A percentile compares a stretch with the other conserved stretches of the same genome.
phyloP scores from a whole-genome alignment of 2,329 filamentous ascomycete genomes.

The Hypocrella siamensis region DNA sequence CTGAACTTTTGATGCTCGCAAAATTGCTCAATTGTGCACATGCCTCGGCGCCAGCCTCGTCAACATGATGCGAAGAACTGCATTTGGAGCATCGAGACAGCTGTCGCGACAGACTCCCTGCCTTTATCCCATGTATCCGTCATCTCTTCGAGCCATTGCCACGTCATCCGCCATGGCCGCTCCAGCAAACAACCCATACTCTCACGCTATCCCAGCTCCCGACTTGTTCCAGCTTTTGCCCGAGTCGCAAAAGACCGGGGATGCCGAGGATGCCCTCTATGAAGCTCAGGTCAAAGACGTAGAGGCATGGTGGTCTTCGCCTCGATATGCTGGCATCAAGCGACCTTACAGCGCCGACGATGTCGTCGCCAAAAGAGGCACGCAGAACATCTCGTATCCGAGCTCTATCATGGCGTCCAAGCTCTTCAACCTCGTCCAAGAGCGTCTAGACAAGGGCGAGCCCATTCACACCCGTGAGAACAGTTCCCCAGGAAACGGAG shows the following conservation, averaged over 20 bases:
- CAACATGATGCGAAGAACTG: too few species aligned
- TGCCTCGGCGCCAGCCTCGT: too few species aligned
- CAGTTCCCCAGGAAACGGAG: background rate
- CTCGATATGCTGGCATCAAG: constrained; percentile 78
- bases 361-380: constrained; percentile 84
- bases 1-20: too few species aligned
- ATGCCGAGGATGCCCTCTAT: constrained; percentile 72
- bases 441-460: constrained; percentile 61
- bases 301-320: constrained; percentile 76
- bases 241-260: constrained; percentile 60
- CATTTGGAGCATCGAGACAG: too few species aligned
- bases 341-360: constrained; percentile 81
- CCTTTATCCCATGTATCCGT: too few species aligned
- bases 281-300: constrained; percentile 73
- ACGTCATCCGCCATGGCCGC: constrained; percentile 16
- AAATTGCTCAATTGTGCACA: too few species aligned
- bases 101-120: too few species aligned
- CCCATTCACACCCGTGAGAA: constrained; percentile 80
- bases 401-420: constrained; percentile 93
- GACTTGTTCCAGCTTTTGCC: constrained; percentile 79
- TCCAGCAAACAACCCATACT: constrained; percentile 11
- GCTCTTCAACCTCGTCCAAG: constrained; percentile 75
- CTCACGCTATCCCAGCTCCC: constrained; percentile 26
- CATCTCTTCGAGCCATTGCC: too few species aligned
- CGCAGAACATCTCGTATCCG: constrained; percentile 73